phyloP scores from a whole-genome alignment of 352 stramenopile genomes.

The Phytophthora constricta region DNA sequence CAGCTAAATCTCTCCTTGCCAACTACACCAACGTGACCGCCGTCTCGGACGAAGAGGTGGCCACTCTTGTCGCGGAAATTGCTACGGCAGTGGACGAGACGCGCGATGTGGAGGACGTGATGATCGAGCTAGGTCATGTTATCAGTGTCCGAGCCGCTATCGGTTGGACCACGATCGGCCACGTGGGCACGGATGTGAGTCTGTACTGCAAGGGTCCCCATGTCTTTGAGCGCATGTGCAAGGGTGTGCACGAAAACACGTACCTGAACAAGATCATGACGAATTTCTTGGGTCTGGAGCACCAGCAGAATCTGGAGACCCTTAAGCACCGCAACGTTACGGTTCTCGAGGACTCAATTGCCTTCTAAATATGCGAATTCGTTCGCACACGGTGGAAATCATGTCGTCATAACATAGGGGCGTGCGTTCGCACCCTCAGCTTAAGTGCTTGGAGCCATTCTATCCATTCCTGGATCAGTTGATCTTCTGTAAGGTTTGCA shows the following conservation, averaged over 20 bases:
- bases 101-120: constrained; percentile 46
- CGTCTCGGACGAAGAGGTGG: constrained; percentile 34
- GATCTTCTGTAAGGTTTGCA: too few species aligned
- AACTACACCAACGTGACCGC: constrained; percentile 65
- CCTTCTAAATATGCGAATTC: too few species aligned
- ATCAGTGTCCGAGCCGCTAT: constrained; percentile 55
- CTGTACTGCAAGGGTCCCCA: constrained; percentile 73
- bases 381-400: too few species aligned
- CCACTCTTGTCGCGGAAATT: constrained; percentile 44
- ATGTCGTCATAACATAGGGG: too few species aligned
- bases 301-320: constrained; percentile 65
- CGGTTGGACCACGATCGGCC: constrained; percentile 66
- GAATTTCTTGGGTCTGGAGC: constrained; percentile 67
- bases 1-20: constrained; percentile 49
- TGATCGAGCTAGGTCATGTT: constrained; percentile 63
- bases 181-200: constrained; percentile 78
- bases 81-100: constrained; percentile 53
- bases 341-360: constrained; percentile 32
- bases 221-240: constrained; percentile 67
- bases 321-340: constrained; percentile 54
- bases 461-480: too few species aligned
- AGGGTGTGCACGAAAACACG: constrained; percentile 70
- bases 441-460: too few species aligned
- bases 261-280: constrained; percentile 83
- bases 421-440: too few species aligned